Conservation (phyloP, 78 protist species). For the Bodo saltans region DNA sequence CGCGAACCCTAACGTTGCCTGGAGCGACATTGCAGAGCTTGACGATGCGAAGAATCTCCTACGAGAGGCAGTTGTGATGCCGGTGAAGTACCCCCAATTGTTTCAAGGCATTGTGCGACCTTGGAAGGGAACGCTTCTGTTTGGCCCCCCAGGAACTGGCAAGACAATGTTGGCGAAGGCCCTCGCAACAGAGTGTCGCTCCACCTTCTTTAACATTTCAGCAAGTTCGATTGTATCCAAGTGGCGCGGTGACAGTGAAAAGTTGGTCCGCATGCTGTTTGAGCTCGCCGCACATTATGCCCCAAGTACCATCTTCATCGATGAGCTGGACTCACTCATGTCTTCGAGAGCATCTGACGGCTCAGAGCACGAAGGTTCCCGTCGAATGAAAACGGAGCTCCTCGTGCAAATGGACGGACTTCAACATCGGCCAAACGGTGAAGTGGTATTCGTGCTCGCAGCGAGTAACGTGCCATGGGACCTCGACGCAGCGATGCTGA, state of each 20-base stretch:
- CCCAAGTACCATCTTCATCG: constrained; percentile 77
- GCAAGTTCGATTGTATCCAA: constrained; percentile 63
- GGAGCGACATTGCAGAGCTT: constrained; percentile 59
- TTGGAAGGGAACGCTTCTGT: constrained; percentile 74
- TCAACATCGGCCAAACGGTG: not conserved
- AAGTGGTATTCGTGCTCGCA: constrained; percentile 49
- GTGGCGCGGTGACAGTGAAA: constrained; percentile 89
- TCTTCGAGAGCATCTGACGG: constrained; percentile 30
- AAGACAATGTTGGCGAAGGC: constrained; percentile 71
- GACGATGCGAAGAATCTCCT: constrained; percentile 64
- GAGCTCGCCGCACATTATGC: constrained; percentile 60
- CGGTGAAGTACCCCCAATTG: constrained; percentile 64
- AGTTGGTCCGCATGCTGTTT: constrained; percentile 68
- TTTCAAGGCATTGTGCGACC: constrained; percentile 64
- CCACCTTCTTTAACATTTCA: constrained; percentile 76
- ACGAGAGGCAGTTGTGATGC: constrained; percentile 72
- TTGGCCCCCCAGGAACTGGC: constrained; percentile 64
- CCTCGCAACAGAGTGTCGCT: constrained; percentile 76
- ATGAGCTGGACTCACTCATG: constrained; percentile 78
- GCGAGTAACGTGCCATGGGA: constrained; percentile 60
- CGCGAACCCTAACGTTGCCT: constrained; percentile 55
- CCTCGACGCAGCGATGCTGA: constrained; percentile 51
- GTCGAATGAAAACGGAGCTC: constrained; percentile 79
- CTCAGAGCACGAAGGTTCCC: constrained; percentile 70
- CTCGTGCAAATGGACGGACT: constrained; percentile 73